Percentiles rank a stretch among this genome's conserved stretches.
These are phyloP conservation scores for Skeletonema costatum DNA, from an alignment of 108 stramenopile species.

Conservation along the genomic window DNA sequence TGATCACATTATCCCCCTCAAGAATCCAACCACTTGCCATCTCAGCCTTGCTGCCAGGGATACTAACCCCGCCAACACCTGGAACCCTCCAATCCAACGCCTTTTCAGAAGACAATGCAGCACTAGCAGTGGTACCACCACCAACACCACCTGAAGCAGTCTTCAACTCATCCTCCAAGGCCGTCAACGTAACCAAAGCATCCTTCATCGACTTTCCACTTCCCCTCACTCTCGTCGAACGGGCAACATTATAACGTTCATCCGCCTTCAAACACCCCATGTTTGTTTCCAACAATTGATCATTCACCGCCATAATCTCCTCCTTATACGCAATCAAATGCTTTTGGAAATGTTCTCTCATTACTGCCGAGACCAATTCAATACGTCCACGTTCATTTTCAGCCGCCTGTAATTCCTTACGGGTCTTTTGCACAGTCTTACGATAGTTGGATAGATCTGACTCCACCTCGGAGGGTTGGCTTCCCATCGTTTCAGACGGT, in stretches of 20 bases:
- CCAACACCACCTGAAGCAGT: constrained; percentile 11
- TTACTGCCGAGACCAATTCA: constrained; percentile 57
- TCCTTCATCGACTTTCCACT: constrained; percentile 63
- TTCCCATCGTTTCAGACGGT: constrained; percentile 85
- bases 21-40: constrained; percentile 75
- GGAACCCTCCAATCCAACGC: constrained; percentile 29
- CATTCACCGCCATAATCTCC: constrained; percentile 57
- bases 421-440: constrained; percentile 76
- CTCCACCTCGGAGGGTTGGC: constrained; percentile 72
- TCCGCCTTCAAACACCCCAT: constrained; percentile 65
- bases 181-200: constrained; percentile 60
- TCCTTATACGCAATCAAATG: constrained; percentile 58
- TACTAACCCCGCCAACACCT: constrained; percentile 68
- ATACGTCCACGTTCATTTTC: constrained; percentile 61
- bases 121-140: constrained; percentile 8
- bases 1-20: constrained; percentile 72
- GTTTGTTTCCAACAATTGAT: constrained; percentile 49
- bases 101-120: not conserved
- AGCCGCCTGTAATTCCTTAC: constrained; percentile 65
- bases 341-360: constrained; percentile 67
- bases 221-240: constrained; percentile 22
- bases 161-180: constrained; percentile 52
- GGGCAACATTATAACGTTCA: constrained; percentile 50
- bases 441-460: constrained; percentile 76
- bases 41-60: not conserved